These are phyloP conservation scores for Curvularia hawaiiensis DNA, from an alignment of 2,329 filamentous ascomycete genomes.

Conservation along the genomic window DNA sequence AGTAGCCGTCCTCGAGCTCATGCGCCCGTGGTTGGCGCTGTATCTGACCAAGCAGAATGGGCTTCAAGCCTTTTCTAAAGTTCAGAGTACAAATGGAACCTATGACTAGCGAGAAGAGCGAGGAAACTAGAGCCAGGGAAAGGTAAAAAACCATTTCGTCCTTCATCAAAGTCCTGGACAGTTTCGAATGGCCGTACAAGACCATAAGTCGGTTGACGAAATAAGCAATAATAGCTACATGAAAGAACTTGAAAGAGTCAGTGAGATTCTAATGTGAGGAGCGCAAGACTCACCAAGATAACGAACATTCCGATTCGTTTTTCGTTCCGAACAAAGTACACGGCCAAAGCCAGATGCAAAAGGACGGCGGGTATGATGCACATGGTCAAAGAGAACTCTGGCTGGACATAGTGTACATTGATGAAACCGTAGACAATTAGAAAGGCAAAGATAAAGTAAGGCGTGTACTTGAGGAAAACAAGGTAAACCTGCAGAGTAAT, in stretches of 20 bases:
- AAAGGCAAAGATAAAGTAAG: conserved; percentile 30
- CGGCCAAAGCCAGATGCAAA: conserved; percentile 20
- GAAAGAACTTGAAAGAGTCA: conserved; percentile 15
- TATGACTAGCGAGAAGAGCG: conserved; percentile 8
- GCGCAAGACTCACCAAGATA: conserved; percentile 20
- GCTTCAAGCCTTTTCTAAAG: conserved; percentile 30
- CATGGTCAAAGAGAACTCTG: conserved; percentile 32
- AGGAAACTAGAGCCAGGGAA: conserved; percentile 15
- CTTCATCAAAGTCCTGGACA: conserved; percentile 22
- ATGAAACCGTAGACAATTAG: conserved; percentile 28
- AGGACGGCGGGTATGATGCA: conserved; percentile 28
- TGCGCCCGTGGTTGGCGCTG: conserved; percentile 12
- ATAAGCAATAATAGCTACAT: conserved; percentile 26
- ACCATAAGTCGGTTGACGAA: conserved; percentile 27
- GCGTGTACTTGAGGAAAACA: conserved; percentile 25
- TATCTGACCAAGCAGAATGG: conserved; percentile 20
- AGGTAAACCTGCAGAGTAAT: conserved; percentile 18
- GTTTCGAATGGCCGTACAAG: conserved; percentile 16
- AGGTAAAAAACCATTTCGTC: conserved; percentile 33
- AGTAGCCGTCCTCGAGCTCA: conserved; percentile 12
- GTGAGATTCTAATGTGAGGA: background rate
- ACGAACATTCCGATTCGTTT: conserved; percentile 14
- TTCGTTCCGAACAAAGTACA: conserved; percentile 21
- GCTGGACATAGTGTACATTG: conserved; percentile 27
- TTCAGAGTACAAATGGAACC: conserved; percentile 25